Conservation (phyloP, 306 rosid genomes). For the Cicer cuneatum region DNA sequence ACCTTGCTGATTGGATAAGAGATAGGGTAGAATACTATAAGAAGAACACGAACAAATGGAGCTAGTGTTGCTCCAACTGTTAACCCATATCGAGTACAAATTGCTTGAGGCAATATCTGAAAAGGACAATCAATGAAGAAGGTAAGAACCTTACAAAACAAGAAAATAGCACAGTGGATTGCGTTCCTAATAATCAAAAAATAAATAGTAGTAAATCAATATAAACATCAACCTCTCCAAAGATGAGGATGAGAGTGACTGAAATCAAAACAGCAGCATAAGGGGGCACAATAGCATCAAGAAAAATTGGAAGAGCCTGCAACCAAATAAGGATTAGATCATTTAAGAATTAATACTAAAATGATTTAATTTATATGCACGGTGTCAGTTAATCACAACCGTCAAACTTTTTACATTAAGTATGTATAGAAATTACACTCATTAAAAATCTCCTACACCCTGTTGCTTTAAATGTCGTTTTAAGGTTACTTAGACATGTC, state of each 20-base stretch:
- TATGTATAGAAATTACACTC: too few species aligned
- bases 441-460: too few species aligned
- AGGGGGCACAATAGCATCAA: slow-evolving; percentile 83
- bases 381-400: too few species aligned
- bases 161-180: slow-evolving; percentile 15
- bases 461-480: too few species aligned
- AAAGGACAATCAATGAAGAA: slow-evolving; percentile 22
- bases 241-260: slow-evolving; percentile 86
- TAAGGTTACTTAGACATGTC: too few species aligned
- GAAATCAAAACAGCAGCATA: slow-evolving; percentile 86
- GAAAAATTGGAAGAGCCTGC: slow-evolving; percentile 89
- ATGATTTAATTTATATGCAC: too few species aligned
- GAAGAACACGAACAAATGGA: slow-evolving; percentile 91
- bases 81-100: slow-evolving; percentile 93
- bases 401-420: too few species aligned
- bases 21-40: slow-evolving; percentile 73
- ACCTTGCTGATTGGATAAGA: slow-evolving; percentile 98
- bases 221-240: slow-evolving; percentile 72
- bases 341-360: not conserved
- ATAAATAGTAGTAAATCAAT: not conserved
- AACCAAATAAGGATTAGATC: not conserved
- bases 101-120: slow-evolving; percentile 94
- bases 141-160: slow-evolving; percentile 31
- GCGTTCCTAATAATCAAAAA: not conserved
- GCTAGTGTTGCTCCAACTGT: slow-evolving; percentile 86